These are phyloP conservation scores for Cyamopsis tetragonoloba DNA, from an alignment of 306 rosid genomes.

Conservation along the genomic window DNA sequence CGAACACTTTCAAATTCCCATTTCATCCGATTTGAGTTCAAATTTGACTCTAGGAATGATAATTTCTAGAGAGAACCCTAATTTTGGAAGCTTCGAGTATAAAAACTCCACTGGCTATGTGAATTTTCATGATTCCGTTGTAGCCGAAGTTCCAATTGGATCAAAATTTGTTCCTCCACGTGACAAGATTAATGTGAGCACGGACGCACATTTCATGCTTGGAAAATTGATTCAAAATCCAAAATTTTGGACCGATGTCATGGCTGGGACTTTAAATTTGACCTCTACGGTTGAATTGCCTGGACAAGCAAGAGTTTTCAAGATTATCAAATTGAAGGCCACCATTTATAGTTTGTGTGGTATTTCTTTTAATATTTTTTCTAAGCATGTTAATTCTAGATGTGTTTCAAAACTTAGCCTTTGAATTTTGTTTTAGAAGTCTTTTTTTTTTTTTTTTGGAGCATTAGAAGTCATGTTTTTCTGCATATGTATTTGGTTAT, in stretches of 20 bases:
- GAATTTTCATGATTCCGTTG: neutral
- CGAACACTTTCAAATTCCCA: neutral
- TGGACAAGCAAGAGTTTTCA: conserved; percentile 34
- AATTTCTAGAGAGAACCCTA: conserved; percentile 38
- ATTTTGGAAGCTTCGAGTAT: conserved; percentile 27
- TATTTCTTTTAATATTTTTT: conserved; percentile 23
- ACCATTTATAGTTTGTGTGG: conserved; percentile 26
- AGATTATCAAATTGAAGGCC: conserved; percentile 38
- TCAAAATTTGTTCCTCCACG: conserved; percentile 11
- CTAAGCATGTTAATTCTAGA: conserved; percentile 3
- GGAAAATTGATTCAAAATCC: neutral
- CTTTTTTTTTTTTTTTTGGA: too few relatives aligned
- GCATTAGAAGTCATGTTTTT: too few relatives aligned
- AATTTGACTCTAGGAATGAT: conserved; percentile 23
- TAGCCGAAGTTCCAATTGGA: conserved; percentile 31
- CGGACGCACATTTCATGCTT: conserved; percentile 10
- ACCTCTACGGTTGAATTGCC: conserved; percentile 25
- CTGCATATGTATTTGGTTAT: too few relatives aligned
- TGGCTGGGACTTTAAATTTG: conserved; percentile 12
- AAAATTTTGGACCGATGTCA: neutral
- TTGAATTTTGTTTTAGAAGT: neutral
- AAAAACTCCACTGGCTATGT: neutral
- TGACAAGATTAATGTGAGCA: neutral
- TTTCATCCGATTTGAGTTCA: neutral
- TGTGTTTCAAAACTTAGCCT: conserved; percentile 40